Conservation (phyloP, 1,284 basidiomycete species). For the Boletus semigastroideus region DNA sequence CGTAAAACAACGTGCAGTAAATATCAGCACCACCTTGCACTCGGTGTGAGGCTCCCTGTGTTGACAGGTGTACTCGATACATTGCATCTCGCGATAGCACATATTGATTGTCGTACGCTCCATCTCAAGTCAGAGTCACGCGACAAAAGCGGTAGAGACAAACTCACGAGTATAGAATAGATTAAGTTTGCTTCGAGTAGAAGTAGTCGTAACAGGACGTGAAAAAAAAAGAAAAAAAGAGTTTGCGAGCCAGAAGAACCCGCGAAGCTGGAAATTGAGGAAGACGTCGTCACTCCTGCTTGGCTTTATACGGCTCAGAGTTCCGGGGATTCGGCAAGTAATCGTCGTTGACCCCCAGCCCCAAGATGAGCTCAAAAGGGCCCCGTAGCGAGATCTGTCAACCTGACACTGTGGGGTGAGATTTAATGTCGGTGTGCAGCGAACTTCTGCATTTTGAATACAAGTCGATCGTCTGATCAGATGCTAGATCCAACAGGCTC, state of each 20-base stretch:
- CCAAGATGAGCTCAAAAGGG: constrained; percentile 10
- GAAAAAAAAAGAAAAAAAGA: background rate
- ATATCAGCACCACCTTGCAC: constrained; percentile 23
- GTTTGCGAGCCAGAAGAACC: background rate
- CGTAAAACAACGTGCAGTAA: background rate
- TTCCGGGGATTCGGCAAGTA: constrained; percentile 2
- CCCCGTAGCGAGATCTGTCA: constrained; percentile 20
- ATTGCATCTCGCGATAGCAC: constrained; percentile 32
- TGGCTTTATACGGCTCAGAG: constrained; percentile 19
- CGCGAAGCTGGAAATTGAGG: constrained; percentile 6
- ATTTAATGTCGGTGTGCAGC: constrained; percentile 20
- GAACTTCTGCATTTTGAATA: background rate
- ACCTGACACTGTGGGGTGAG: constrained; percentile 17
- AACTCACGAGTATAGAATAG: constrained; percentile 24
- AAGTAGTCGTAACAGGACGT: constrained; percentile 1
- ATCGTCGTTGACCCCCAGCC: constrained; percentile 12
- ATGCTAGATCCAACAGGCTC: constrained; percentile 1
- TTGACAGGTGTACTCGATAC: constrained; percentile 21
- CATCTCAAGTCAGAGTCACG: constrained; percentile 17
- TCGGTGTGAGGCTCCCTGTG: constrained; percentile 29
- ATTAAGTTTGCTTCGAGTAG: constrained; percentile 19
- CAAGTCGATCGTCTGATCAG: constrained; percentile 25
- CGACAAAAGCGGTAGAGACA: background rate
- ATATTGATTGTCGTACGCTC: constrained; percentile 13
- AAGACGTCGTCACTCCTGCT: background rate